Evolutionary conservation across 192 early-diverging fungal species (phyloP).

Genomic region (Kappamyces sp.): DNA sequence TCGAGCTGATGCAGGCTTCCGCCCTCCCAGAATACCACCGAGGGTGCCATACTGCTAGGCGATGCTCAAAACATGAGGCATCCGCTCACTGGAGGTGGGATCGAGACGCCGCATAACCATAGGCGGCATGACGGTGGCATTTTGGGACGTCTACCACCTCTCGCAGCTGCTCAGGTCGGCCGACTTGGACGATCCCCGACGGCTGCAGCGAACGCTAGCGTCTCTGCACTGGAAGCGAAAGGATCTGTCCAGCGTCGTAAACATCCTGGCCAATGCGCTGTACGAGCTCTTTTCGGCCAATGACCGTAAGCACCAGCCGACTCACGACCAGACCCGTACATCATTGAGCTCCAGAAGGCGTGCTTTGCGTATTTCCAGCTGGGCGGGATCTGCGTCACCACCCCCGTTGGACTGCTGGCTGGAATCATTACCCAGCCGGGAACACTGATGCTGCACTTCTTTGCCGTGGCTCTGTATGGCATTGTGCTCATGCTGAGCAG

Average conservation of each 20-base stretch:
- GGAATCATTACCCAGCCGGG: slow-evolving; percentile 70
- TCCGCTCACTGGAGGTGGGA: slow-evolving; percentile 81
- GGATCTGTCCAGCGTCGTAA: slow-evolving; percentile 67
- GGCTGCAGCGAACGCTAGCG: slow-evolving; percentile 52
- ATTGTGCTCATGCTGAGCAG: slow-evolving; percentile 18
- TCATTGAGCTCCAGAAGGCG: slow-evolving; percentile 70
- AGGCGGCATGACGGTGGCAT: slow-evolving; percentile 93
- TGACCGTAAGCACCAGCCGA: slow-evolving; percentile 40
- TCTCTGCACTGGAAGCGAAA: slow-evolving; percentile 75
- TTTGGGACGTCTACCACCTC: slow-evolving; percentile 84
- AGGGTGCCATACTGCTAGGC: slow-evolving; percentile 80
- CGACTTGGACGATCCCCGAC: slow-evolving; percentile 40
- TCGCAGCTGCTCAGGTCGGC: slow-evolving; percentile 48
- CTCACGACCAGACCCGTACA: slow-evolving; percentile 51
- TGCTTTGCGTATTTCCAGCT: slow-evolving; percentile 84
- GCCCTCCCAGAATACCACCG: slow-evolving; percentile 61
- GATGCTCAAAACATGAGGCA: slow-evolving; percentile 97
- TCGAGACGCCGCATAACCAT: background rate
- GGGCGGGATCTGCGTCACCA: slow-evolving; percentile 73
- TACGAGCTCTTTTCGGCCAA: slow-evolving; percentile 85
- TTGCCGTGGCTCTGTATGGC: slow-evolving; percentile 71
- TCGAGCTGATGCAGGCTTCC: slow-evolving; percentile 49
- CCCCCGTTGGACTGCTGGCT: slow-evolving; percentile 82
- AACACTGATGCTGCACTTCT: slow-evolving; percentile 84
- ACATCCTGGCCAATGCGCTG: slow-evolving; percentile 89